These are phyloP conservation scores for Medicago ruthenica DNA, from an alignment of 306 rosid genomes.

Conservation along the genomic window DNA sequence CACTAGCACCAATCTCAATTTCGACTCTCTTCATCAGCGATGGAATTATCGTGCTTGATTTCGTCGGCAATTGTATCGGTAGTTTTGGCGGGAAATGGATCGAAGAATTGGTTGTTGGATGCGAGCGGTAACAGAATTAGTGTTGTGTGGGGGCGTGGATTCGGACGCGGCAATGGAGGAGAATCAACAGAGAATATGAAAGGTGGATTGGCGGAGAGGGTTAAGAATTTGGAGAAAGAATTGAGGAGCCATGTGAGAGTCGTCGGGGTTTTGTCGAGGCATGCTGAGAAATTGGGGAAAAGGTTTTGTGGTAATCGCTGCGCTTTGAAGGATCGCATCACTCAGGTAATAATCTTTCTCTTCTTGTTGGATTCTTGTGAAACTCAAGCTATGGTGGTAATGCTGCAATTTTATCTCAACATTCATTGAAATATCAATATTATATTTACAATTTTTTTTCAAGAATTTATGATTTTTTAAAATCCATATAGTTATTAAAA, in stretches of 20 bases:
- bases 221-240: conserved; percentile 82
- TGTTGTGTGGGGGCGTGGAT: conserved; percentile 62
- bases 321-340: conserved; percentile 69
- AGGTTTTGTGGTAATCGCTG: conserved; percentile 65
- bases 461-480: too few relatives aligned
- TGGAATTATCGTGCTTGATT: conserved; percentile 60
- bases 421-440: too few relatives aligned
- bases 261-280: conserved; percentile 71
- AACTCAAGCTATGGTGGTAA: neutral
- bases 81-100: conserved; percentile 39
- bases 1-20: conserved; percentile 35
- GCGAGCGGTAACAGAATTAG: conserved; percentile 45
- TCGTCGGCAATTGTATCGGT: conserved; percentile 56
- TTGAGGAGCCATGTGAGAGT: conserved; percentile 60
- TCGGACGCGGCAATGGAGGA: conserved; percentile 71
- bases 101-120: conserved; percentile 49
- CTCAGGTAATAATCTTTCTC: conserved; percentile 61
- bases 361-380: neutral
- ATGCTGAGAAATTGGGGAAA: conserved; percentile 83
- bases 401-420: neutral
- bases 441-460: too few relatives aligned
- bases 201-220: conserved; percentile 60
- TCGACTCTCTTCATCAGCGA: conserved; percentile 64
- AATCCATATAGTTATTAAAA: too few relatives aligned
- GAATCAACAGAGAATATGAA: conserved; percentile 47